These are phyloP conservation scores for Globisporangium emineosum DNA, from an alignment of 352 stramenopile genomes.

Conservation along the genomic window DNA sequence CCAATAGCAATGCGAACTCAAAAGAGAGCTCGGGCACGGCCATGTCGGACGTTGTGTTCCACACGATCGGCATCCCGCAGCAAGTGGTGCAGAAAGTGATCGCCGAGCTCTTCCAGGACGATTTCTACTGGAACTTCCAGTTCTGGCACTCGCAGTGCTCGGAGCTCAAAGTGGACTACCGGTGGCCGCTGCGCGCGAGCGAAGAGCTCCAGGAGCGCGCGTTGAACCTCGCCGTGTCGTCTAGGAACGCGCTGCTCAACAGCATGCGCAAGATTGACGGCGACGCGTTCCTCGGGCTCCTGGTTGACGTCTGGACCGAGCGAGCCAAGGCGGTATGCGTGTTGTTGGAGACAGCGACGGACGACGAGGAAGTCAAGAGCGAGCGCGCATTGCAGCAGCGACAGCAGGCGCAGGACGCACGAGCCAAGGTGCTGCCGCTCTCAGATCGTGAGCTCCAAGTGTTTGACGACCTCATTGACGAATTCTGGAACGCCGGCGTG, in stretches of 20 bases:
- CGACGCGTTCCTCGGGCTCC: conserved; percentile 64
- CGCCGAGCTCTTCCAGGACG: conserved; percentile 63
- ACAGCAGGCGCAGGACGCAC: conserved; percentile 37
- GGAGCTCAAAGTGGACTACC: conserved; percentile 51
- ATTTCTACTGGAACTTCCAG: conserved; percentile 78
- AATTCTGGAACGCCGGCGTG: conserved; percentile 70
- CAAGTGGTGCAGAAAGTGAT: conserved; percentile 54
- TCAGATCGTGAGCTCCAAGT: conserved; percentile 32
- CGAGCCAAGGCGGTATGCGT: conserved; percentile 42
- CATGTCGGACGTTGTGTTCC: conserved; percentile 58
- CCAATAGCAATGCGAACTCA: conserved; percentile 7
- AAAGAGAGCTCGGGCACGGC: conserved; percentile 8
- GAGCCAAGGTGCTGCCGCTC: conserved; percentile 37
- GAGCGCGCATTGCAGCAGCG: conserved; percentile 25
- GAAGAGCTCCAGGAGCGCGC: conserved; percentile 64
- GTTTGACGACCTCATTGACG: conserved; percentile 55
- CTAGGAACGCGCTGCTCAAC: conserved; percentile 53
- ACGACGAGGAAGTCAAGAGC: conserved; percentile 43
- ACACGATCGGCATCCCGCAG: conserved; percentile 63
- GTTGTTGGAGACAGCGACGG: conserved; percentile 56
- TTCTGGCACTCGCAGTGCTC: conserved; percentile 63
- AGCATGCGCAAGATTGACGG: conserved; percentile 69
- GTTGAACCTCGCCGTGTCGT: conserved; percentile 34
- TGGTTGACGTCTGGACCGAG: conserved; percentile 61
- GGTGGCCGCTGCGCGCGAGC: conserved; percentile 45